phyloP scores from a whole-genome alignment of 805 yeast genomes.

The Tetrapisispora pingtungensis region DNA sequence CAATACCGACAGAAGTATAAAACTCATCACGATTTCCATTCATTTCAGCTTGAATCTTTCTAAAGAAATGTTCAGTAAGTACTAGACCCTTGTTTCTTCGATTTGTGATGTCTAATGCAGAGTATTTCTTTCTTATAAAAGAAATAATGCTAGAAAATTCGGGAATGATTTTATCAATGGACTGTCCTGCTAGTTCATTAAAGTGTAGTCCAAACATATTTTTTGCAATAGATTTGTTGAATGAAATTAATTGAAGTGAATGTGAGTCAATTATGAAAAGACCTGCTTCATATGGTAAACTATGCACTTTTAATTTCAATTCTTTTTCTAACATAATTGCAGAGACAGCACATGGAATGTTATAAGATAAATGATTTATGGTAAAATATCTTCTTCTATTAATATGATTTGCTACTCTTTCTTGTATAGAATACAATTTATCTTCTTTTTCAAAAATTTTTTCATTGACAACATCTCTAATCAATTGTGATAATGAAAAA shows the following conservation, averaged over 20 bases:
- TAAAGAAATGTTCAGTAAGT: slow-evolving; percentile 82
- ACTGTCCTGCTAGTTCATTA: slow-evolving; percentile 32
- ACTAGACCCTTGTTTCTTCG: slow-evolving; percentile 55
- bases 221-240: slow-evolving; percentile 67
- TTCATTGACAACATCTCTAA: slow-evolving; percentile 25
- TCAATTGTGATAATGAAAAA: slow-evolving; percentile 19
- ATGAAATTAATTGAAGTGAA: slow-evolving; percentile 47
- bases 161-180: slow-evolving; percentile 54
- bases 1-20: slow-evolving; percentile 57
- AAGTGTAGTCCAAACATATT: slow-evolving; percentile 66
- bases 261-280: slow-evolving; percentile 56
- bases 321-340: slow-evolving; percentile 44
- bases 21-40: slow-evolving; percentile 38
- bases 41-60: slow-evolving; percentile 49
- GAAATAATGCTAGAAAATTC: slow-evolving; percentile 38
- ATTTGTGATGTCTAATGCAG: slow-evolving; percentile 29
- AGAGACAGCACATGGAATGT: slow-evolving; percentile 66
- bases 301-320: slow-evolving; percentile 53
- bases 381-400: slow-evolving; percentile 60
- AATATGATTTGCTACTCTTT: slow-evolving; percentile 35
- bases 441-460: slow-evolving; percentile 17
- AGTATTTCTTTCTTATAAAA: slow-evolving; percentile 28
- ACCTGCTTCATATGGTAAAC: slow-evolving; percentile 83
- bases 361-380: slow-evolving; percentile 34
- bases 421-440: slow-evolving; percentile 25